Base-by-base conservation (phyloP, 768 basidiomycete genomes). In the Trametes cingulata region DNA sequence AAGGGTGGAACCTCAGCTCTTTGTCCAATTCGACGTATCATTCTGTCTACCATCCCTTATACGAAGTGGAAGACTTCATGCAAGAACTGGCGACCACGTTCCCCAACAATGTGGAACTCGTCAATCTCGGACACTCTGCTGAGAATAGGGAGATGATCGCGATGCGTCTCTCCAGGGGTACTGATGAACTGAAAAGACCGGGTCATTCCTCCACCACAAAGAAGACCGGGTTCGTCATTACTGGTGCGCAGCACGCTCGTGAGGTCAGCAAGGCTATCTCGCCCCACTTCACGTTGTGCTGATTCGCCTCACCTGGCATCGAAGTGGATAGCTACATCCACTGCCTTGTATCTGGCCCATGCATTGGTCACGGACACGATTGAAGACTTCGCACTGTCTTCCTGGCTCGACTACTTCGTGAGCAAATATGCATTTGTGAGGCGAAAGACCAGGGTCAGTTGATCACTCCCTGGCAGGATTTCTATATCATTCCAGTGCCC, bases 301-400 rank as follows among this genome's bases (percentile, higher is more conserved):
- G 6, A 45, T 22, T 4, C n/a, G 3, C 45, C 60, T n/a, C n/a
- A n/a, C n/a, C 22, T 24, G 22, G 33, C 39, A 33, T 10, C 58
- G 37, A 51, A 92, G 87, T 95, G 93, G 93, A 81, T 95, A 52
- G 87, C 91, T 3, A 86, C 89, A 0, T 80, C 91, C 0, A 82
- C 91, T 0, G 77, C 88, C 0, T 75, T 90, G 12, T 93, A 93
- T 69, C 69, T 91, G 40, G 80, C 87, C 0, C 91, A 95, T 67
- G 81, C 85, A 0, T 78, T 95, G 5, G 76, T 88, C 4, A 72
- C 82, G 6, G 72, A 85, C 55, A 52, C 74, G 0, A 74, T 78
- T 0, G 81, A 86, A 63, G 65, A 72, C 17, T 76, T 73, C 51
- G 83, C 83, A 0, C 72, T 84, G 27, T 69, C 75, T 0, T 65